Evolutionary conservation across 192 early-diverging fungal species (phyloP), one percentile per base, ranked within the genome.

Genomic region (Coemansia sp.): DNA sequence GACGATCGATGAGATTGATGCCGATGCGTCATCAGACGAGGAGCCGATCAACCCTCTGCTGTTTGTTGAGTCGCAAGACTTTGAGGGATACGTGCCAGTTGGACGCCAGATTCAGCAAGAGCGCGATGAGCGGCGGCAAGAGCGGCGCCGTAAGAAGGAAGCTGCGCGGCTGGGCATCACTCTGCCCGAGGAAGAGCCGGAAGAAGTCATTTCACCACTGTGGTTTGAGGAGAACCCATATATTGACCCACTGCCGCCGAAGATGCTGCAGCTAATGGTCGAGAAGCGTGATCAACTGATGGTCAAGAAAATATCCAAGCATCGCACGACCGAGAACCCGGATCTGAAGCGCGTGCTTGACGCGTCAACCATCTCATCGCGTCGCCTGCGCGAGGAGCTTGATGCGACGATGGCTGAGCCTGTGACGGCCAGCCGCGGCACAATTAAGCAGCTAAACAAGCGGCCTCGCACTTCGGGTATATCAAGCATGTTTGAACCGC

Each of bases 1-100:
- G 1, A 74, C 76, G 1, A 48, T 79, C n/a, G 76, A 79, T 0
- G 71, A 73, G 35, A 50, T 79, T 4, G 76, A 79, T 24, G 72
- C 67, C 17, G 76, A 73, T 17, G 47, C 69, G 50, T 67, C 76
- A 4, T 53, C 71, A 0, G 76, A 79, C 14, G 76, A 79, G 43
- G 76, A 73, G 65, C 72, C 68, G 5, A 79, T 79, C 4, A 67
- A 67, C 21, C 56, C 51, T 54, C 56, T 70, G 8, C 68, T 73
- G 24, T 79, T 62, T 23, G 3, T 70, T 1, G 66, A 60, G 52
- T 79, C 76, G 62, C 76, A 79, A 52, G 72, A 74, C 19, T 79
- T 79, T 65, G 76, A 79, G 38, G 76, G 76, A 23, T 79, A 79
- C 32, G 55, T 65, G 19, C 71, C 76, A 0, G 56, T 66, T 3